Conservation (phyloP, 768 basidiomycete species). For the Boletus insuetus region DNA sequence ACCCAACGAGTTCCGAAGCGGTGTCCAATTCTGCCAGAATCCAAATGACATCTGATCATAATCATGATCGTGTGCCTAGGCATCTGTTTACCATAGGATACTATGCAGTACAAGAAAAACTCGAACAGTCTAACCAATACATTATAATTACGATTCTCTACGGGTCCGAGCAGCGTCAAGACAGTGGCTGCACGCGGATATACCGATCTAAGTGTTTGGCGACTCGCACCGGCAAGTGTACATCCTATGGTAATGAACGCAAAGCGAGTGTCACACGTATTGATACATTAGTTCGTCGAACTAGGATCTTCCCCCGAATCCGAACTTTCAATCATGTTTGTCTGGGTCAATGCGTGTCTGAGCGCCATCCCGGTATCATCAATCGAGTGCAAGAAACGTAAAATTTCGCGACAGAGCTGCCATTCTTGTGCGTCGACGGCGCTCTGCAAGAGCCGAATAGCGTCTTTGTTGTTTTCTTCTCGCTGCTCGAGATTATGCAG, state of each 20-base stretch:
- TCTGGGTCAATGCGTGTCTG: conserved; percentile 54
- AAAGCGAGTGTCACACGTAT: background rate
- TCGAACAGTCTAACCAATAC: no score
- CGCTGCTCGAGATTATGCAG: conserved; percentile 91
- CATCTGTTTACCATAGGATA: no score
- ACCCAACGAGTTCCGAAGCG: no score
- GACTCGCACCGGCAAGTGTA: background rate
- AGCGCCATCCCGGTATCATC: conserved; percentile 81
- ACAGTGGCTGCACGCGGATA: no score
- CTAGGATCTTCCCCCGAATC: background rate
- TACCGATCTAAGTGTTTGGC: no score
- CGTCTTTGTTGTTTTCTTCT: conserved; percentile 74
- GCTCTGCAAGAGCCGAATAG: conserved; percentile 71
- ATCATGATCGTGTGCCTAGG: no score
- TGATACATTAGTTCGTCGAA: background rate
- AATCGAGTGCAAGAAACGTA: conserved; percentile 90
- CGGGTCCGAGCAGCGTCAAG: no score
- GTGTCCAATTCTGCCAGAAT: no score
- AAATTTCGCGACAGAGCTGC: conserved; percentile 87
- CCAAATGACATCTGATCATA: no score
- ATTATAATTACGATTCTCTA: no score
- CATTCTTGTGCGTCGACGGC: conserved; percentile 81
- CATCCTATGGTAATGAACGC: background rate
- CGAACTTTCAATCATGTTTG: conserved; percentile 34
- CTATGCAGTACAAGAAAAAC: no score